phyloP scores from a whole-genome alignment of 1,139 yeast species.

The Suhomyces ambrosiae region DNA sequence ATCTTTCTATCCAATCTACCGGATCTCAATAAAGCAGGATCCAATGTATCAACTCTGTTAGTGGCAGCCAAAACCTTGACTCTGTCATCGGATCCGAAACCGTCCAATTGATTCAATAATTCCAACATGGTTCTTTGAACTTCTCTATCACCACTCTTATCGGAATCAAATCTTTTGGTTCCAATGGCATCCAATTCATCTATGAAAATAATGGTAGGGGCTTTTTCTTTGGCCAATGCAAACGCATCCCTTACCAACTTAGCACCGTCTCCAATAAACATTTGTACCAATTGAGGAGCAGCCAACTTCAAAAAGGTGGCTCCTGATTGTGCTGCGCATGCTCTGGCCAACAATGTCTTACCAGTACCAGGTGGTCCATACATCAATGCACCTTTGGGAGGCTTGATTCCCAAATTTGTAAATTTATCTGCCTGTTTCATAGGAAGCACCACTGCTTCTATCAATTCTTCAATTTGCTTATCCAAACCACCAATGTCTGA shows the following conservation, averaged over 20 bases:
- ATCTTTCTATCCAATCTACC: constrained; percentile 98
- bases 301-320: constrained; percentile 97
- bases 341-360: constrained; percentile 93
- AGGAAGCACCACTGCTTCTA: constrained; percentile 97
- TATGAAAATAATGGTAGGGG: constrained; percentile 95
- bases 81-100: constrained; percentile 96
- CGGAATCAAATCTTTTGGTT: constrained; percentile 96
- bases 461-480: constrained; percentile 95
- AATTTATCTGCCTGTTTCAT: constrained; percentile 98
- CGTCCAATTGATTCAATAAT: constrained; percentile 93
- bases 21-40: constrained; percentile 94
- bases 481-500: constrained; percentile 97
- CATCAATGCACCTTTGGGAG: constrained; percentile 98
- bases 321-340: constrained; percentile 98
- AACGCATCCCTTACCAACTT: constrained; percentile 97
- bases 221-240: constrained; percentile 97
- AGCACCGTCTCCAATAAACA: constrained; percentile 99
- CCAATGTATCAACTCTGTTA: constrained; percentile 94
- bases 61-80: constrained; percentile 98
- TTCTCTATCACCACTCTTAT: constrained; percentile 97
- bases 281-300: constrained; percentile 97
- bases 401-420: constrained; percentile 87
- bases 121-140: constrained; percentile 99
- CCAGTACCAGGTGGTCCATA: constrained; percentile 99
- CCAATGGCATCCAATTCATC: constrained; percentile 99